Evolutionary conservation across 805 yeast genomes (phyloP).

Genomic region (Ogataea thermomethanolica): DNA sequence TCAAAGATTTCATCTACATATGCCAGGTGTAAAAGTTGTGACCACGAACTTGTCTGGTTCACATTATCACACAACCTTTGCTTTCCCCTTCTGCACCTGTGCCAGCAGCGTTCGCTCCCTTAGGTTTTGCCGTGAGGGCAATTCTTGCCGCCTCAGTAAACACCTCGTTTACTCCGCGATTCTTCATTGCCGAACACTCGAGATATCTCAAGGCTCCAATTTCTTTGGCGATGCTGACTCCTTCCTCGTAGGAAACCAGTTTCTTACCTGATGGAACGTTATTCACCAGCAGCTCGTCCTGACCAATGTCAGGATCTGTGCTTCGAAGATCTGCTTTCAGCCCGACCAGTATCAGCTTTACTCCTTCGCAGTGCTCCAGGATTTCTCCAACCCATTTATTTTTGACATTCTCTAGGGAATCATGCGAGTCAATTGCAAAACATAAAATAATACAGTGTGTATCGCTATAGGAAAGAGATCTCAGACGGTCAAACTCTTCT

Average conservation of each 20-base stretch:
- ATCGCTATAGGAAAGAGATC: constrained; percentile 90
- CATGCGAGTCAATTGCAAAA: constrained; percentile 90
- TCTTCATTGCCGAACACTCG: constrained; percentile 95
- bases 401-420: constrained; percentile 91
- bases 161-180: constrained; percentile 98
- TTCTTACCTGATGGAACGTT: constrained; percentile 32
- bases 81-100: constrained; percentile 24
- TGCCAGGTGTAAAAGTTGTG: too few species aligned
- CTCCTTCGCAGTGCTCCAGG: constrained; percentile 96
- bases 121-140: constrained; percentile 85
- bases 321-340: constrained; percentile 89
- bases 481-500: constrained; percentile 92
- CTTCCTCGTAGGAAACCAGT: constrained; percentile 87
- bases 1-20: too few species aligned
- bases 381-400: constrained; percentile 97
- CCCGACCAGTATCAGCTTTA: constrained; percentile 88
- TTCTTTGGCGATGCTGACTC: constrained; percentile 84
- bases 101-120: constrained; percentile 56
- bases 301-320: constrained; percentile 41
- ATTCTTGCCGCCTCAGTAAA: constrained; percentile 98
- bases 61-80: constrained; percentile 28
- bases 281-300: constrained; percentile 28
- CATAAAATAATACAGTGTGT: constrained; percentile 97
- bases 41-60: neutral
- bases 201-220: constrained; percentile 92